phyloP scores from a whole-genome alignment of 2,329 filamentous ascomycete species.

The Exophiala spinifera region DNA sequence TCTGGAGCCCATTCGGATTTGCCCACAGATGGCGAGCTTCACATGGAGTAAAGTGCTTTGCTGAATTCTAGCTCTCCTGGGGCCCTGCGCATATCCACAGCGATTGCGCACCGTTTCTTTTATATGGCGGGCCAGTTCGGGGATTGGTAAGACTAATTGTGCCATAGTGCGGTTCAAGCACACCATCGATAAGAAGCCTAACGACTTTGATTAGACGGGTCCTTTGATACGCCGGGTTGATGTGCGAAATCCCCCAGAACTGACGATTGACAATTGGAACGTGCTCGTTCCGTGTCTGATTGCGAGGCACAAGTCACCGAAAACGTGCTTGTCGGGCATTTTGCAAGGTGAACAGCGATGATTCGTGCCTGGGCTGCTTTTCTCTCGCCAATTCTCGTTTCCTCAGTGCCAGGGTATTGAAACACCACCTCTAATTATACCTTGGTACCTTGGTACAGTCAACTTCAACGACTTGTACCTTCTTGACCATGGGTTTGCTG shows the following conservation, averaged over 20 bases:
- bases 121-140: not conserved
- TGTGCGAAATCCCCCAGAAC: not conserved
- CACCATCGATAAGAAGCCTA: slow-evolving; percentile 10
- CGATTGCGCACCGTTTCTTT: not conserved
- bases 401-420: too few relatives aligned
- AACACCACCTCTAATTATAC: not conserved
- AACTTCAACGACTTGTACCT: not conserved
- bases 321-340: too few relatives aligned
- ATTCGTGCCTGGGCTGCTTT: too few relatives aligned
- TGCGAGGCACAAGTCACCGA: too few relatives aligned
- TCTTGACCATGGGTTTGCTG: slow-evolving; percentile 11
- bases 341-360: too few relatives aligned
- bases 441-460: not conserved
- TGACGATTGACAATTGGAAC: not conserved
- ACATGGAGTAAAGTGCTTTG: too few relatives aligned
- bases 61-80: not conserved
- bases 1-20: too few relatives aligned
- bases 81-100: not conserved
- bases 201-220: not conserved
- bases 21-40: too few relatives aligned
- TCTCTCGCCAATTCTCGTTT: too few relatives aligned
- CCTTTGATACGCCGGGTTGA: not conserved
- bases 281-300: too few relatives aligned
- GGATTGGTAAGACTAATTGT: not conserved
- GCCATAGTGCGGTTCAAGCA: not conserved